Evolutionary conservation across 768 basidiomycete species (phyloP).

Genomic region (Mycena vulgaris): DNA sequence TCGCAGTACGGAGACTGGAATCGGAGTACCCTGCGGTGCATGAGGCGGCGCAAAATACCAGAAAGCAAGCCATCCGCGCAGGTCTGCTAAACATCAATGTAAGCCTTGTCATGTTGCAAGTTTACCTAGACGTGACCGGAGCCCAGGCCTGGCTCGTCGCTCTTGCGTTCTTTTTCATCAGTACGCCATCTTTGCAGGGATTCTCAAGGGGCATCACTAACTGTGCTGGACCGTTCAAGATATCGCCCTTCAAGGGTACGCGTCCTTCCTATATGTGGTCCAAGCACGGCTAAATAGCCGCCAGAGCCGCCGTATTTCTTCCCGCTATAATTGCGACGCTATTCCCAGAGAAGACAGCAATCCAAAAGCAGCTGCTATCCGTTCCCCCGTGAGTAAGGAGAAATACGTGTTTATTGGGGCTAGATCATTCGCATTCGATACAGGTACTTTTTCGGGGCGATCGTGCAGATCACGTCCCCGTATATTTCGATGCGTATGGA

Average conservation of each 20-base stretch:
- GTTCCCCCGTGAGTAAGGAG: slow-evolving; percentile 8
- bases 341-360: slow-evolving; percentile 11
- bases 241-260: slow-evolving; percentile 15
- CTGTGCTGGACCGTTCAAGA: slow-evolving; percentile 1
- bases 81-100: slow-evolving; percentile 18
- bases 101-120: no score
- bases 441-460: slow-evolving; percentile 8
- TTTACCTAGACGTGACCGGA: no score
- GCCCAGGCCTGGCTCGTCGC: slow-evolving; percentile 17
- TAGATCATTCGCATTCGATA: background rate
- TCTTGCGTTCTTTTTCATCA: slow-evolving; percentile 16
- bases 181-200: background rate
- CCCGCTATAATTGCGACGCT: slow-evolving; percentile 15
- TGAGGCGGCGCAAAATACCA: slow-evolving; percentile 16
- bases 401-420: background rate
- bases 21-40: slow-evolving; percentile 21
- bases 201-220: no score
- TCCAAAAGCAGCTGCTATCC: slow-evolving; percentile 13
- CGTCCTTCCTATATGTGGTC: no score
- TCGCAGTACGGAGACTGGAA: slow-evolving; percentile 16
- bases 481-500: slow-evolving; percentile 25
- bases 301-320: slow-evolving; percentile 16
- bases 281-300: no score
- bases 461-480: slow-evolving; percentile 8
- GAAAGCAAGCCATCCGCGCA: background rate